Conservation (phyloP, 2,329 filamentous ascomycete genomes). For the Cladophialophora bantiana region DNA sequence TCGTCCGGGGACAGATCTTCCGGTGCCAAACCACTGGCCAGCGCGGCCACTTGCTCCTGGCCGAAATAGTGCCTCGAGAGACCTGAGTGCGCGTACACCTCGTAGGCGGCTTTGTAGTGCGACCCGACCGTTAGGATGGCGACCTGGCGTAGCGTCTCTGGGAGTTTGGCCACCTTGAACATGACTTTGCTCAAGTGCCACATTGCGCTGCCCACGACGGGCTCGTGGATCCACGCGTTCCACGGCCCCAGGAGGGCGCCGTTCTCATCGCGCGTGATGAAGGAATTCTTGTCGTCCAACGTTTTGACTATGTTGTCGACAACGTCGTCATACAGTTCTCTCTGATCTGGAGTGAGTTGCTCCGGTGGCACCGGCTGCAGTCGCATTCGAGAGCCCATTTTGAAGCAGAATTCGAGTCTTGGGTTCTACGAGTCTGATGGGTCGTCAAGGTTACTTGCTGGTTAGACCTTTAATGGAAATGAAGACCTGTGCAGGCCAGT, state of each 20-base stretch:
- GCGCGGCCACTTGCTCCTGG: neutral
- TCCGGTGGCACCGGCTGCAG: neutral
- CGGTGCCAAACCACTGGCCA: neutral
- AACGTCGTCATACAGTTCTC: neutral
- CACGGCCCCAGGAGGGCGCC: neutral
- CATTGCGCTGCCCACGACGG: neutral
- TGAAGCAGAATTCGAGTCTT: conserved; percentile 38
- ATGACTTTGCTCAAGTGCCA: conserved; percentile 3
- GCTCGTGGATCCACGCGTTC: conserved; percentile 5
- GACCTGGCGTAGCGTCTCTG: conserved; percentile 2
- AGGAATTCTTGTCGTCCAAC: neutral
- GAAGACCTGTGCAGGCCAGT: too few relatives aligned
- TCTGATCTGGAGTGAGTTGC: neutral
- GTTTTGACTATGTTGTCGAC: neutral
- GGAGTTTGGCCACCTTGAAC: neutral
- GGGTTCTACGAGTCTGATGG: too few relatives aligned
- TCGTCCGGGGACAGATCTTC: neutral
- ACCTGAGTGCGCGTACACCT: neutral
- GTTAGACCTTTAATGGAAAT: too few relatives aligned
- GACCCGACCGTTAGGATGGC: conserved; percentile 1
- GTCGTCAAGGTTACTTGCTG: too few relatives aligned
- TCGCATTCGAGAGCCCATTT: neutral
- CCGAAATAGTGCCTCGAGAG: neutral
- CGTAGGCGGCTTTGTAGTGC: neutral
- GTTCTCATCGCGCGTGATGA: neutral